Conservation (phyloP, 129 eudicot species). For the Erigeron canadensis region DNA sequence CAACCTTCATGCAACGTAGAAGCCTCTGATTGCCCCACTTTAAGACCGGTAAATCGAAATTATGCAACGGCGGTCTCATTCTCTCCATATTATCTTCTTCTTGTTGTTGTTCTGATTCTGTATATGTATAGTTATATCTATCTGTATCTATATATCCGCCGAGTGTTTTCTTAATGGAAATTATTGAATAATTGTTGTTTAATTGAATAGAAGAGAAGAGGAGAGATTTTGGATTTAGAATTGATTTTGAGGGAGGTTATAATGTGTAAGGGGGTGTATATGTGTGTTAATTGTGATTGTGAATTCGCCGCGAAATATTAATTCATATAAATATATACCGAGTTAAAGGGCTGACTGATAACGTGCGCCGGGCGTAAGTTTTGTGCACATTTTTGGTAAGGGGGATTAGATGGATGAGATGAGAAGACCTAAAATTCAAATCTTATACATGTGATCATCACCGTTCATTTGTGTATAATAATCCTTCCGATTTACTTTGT, state of each 20-base stretch:
- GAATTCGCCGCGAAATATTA: slow-evolving; percentile 20
- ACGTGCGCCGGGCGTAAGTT: too few relatives aligned
- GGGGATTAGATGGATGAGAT: too few relatives aligned
- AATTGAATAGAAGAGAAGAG: too few relatives aligned
- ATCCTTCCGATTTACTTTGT: too few relatives aligned
- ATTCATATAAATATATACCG: too few relatives aligned
- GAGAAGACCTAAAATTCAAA: too few relatives aligned
- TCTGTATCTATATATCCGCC: neutral
- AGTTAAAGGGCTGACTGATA: too few relatives aligned
- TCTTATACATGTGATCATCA: too few relatives aligned
- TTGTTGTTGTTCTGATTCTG: neutral
- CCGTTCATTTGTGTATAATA: too few relatives aligned
- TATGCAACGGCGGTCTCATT: slow-evolving; percentile 55
- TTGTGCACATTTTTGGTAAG: too few relatives aligned
- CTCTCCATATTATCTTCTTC: slow-evolving; percentile 34
- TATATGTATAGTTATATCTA: too few relatives aligned
- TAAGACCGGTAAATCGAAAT: slow-evolving; percentile 58
- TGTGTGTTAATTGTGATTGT: neutral
- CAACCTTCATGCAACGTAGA: slow-evolving; percentile 58
- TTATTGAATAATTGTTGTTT: slow-evolving; percentile 16
- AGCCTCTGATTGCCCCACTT: slow-evolving; percentile 73
- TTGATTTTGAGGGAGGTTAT: neutral
- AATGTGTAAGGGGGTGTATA: too few relatives aligned
- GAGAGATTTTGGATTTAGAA: neutral
- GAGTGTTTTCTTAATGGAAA: slow-evolving; percentile 22